A percentile compares a stretch with the other conserved stretches of the same genome.
phyloP scores from a whole-genome alignment of 73 alveolate species.

The Tetrahymena malaccensis region DNA sequence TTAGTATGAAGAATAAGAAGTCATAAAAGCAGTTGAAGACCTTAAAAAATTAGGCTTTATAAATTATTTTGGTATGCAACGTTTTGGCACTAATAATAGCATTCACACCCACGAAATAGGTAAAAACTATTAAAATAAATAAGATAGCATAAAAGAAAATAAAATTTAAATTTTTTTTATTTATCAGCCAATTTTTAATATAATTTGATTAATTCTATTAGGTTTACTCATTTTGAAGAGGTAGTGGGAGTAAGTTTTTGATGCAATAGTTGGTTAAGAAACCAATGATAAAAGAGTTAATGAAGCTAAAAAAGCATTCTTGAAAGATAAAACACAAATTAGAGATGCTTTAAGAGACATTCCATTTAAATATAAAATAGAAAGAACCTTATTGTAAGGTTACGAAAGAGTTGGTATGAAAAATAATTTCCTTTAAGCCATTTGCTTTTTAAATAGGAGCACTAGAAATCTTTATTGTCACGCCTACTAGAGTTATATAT shows the following conservation, averaged over 20 bases:
- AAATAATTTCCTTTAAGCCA: slow-evolving; percentile 65
- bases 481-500: slow-evolving; percentile 94
- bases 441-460: slow-evolving; percentile 53
- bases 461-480: slow-evolving; percentile 79
- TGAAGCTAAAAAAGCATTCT: slow-evolving; percentile 32
- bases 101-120: slow-evolving; percentile 85
- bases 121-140: not conserved
- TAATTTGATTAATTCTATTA: too few relatives aligned
- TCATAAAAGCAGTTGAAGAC: slow-evolving; percentile 54
- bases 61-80: slow-evolving; percentile 92
- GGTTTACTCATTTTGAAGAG: slow-evolving; percentile 25
- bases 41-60: slow-evolving; percentile 85
- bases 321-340: slow-evolving; percentile 15
- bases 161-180: not conserved
- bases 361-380: slow-evolving; percentile 67
- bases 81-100: slow-evolving; percentile 80
- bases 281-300: slow-evolving; percentile 26
- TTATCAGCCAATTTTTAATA: too few relatives aligned
- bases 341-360: slow-evolving; percentile 41
- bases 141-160: not conserved
- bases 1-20: slow-evolving; percentile 51
- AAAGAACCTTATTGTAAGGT: slow-evolving; percentile 63
- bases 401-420: slow-evolving; percentile 54
- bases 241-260: slow-evolving; percentile 52
- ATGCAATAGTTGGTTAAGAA: slow-evolving; percentile 5